Conservation (phyloP, 2,329 filamentous ascomycete species). For the Purpureocillium lavendulum region DNA sequence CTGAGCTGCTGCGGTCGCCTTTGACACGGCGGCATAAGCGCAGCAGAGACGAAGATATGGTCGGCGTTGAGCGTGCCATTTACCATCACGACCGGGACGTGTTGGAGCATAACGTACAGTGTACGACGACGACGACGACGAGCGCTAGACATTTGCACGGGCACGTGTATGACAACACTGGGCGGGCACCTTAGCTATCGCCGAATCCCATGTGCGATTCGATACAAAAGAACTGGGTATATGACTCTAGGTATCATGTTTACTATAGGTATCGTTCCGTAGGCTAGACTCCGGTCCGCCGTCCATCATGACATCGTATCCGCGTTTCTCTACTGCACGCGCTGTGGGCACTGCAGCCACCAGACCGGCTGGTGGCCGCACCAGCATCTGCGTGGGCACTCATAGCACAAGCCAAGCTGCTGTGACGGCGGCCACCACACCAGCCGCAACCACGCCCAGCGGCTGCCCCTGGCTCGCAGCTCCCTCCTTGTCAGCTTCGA, state of each 20-base stretch:
- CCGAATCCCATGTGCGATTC: background rate
- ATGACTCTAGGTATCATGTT: conserved; percentile 5
- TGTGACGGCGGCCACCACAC: conserved; percentile 2
- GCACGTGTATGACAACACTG: too few relatives aligned
- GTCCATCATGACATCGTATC: too few relatives aligned
- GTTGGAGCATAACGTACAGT: too few relatives aligned
- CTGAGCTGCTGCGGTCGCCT: background rate
- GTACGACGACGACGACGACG: too few relatives aligned
- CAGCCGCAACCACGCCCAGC: conserved; percentile 5
- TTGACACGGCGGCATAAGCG: too few relatives aligned
- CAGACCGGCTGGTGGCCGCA: too few relatives aligned
- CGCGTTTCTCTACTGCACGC: too few relatives aligned
- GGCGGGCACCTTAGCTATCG: background rate
- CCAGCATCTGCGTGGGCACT: too few relatives aligned
- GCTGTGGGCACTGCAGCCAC: too few relatives aligned
- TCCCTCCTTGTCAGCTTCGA: conserved; percentile 19
- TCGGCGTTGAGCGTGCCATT: conserved; percentile 6
- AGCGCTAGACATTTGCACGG: too few relatives aligned
- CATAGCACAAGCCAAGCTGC: background rate
- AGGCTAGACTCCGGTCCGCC: too few relatives aligned
- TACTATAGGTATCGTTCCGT: background rate
- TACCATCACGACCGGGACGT: background rate
- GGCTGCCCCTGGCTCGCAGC: conserved; percentile 13
- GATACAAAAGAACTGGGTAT: background rate
- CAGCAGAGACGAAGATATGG: background rate